Conservation (phyloP, 257 asterid species). For the Solanum pennellii region DNA sequence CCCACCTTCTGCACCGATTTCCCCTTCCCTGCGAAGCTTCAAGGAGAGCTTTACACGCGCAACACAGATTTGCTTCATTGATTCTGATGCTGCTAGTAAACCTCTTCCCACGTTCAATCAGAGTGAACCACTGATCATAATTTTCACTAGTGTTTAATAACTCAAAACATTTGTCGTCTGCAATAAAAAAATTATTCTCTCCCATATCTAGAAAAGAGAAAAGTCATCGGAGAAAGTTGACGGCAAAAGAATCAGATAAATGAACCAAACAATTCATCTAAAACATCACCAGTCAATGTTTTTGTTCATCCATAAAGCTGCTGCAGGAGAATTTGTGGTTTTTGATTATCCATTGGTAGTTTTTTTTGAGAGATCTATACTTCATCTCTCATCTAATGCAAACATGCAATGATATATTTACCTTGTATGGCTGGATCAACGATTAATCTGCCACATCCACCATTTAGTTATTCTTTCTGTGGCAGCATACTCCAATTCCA, state of each 20-base stretch:
- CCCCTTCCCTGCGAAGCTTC: background rate
- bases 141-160: background rate
- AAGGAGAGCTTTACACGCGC: background rate
- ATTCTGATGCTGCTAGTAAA: background rate
- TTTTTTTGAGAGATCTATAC: background rate
- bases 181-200: too few species aligned
- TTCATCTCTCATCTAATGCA: background rate
- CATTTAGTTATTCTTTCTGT: background rate
- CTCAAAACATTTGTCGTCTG: background rate
- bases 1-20: background rate
- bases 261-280: background rate
- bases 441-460: background rate
- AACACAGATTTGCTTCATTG: background rate
- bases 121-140: background rate
- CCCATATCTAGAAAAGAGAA: background rate
- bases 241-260: background rate
- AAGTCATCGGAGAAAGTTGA: background rate
- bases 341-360: background rate
- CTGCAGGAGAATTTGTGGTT: background rate
- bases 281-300: background rate
- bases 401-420: background rate
- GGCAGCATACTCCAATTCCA: background rate
- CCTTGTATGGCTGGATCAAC: background rate
- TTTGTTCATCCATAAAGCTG: background rate
- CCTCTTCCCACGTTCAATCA: background rate